A percentile compares a stretch with the other conserved stretches of the same genome.
Conservation (phyloP, 768 basidiomycete species). For the Tephrocybe rancida region DNA sequence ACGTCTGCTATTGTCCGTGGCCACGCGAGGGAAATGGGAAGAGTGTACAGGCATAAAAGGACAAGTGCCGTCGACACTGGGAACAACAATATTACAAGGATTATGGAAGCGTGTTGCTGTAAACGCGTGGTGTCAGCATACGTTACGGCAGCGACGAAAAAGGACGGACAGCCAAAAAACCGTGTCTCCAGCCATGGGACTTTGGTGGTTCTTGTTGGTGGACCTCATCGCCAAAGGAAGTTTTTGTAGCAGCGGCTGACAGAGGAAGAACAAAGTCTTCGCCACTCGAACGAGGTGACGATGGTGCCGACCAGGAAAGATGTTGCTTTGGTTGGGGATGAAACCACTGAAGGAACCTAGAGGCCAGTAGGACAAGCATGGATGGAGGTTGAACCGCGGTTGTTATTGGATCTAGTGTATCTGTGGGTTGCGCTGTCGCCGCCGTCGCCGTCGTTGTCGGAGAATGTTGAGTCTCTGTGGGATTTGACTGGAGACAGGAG, state of each 20-base stretch:
- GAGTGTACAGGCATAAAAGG: constrained; percentile 73
- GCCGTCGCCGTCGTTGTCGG: constrained; percentile 23
- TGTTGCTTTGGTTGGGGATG: constrained; percentile 45
- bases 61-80: constrained; percentile 73
- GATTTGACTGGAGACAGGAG: constrained; percentile 47
- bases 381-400: constrained; percentile 32
- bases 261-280: constrained; percentile 57
- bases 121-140: constrained; percentile 12
- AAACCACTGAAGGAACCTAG: constrained; percentile 55
- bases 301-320: constrained; percentile 45
- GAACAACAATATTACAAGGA: constrained; percentile 50
- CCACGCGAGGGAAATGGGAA: constrained; percentile 78
- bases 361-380: constrained; percentile 54
- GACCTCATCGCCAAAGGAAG: constrained; percentile 45
- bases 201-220: constrained; percentile 30
- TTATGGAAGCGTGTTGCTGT: constrained; percentile 17
- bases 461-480: no score
- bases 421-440: constrained; percentile 20
- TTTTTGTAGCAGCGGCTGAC: constrained; percentile 43
- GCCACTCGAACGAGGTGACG: constrained; percentile 41
- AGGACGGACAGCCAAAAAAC: constrained; percentile 34
- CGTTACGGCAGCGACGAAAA: constrained; percentile 4
- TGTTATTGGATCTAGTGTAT: constrained; percentile 16
- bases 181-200: constrained; percentile 25
- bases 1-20: constrained; percentile 77